These are phyloP conservation scores for Pilaira anomala DNA, from an alignment of 192 early-diverging fungal species.

Conservation along the genomic window DNA sequence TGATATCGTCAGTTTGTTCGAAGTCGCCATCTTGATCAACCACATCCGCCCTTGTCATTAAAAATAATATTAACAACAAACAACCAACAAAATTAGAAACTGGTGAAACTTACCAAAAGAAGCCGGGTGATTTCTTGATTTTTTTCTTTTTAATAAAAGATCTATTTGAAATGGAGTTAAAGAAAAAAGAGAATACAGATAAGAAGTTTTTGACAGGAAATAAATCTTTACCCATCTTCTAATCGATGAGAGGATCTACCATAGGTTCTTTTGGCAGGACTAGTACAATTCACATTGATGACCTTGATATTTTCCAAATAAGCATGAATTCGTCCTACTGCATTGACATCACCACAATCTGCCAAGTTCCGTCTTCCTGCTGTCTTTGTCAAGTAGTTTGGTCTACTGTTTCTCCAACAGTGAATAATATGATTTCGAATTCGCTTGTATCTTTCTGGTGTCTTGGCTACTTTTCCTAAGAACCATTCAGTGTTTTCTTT, in stretches of 20 bases:
- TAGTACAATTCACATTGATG: conserved; percentile 71
- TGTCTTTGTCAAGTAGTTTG: conserved; percentile 83
- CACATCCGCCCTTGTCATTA: neutral
- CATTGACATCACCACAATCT: conserved; percentile 94
- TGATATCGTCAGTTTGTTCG: neutral
- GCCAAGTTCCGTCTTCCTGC: conserved; percentile 65
- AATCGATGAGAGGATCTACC: neutral
- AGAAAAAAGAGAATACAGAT: conserved; percentile 14
- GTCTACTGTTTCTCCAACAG: conserved; percentile 65
- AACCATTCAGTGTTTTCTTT: conserved; percentile 63
- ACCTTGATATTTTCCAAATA: conserved; percentile 77
- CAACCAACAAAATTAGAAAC: no score
- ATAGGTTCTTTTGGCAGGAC: conserved; percentile 18
- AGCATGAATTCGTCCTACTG: conserved; percentile 79
- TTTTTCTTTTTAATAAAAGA: conserved; percentile 3
- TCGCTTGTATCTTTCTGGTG: conserved; percentile 81
- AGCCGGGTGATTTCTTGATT: conserved; percentile 9
- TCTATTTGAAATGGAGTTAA: no score
- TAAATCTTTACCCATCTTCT: conserved; percentile 15
- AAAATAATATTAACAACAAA: neutral
- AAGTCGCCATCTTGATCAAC: neutral
- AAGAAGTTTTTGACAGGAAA: neutral
- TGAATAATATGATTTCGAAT: conserved; percentile 87
- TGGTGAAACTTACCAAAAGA: neutral
- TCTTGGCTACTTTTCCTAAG: conserved; percentile 66